Base-by-base conservation (phyloP, 208 protist genomes). In the Leishmania tropica region DNA sequence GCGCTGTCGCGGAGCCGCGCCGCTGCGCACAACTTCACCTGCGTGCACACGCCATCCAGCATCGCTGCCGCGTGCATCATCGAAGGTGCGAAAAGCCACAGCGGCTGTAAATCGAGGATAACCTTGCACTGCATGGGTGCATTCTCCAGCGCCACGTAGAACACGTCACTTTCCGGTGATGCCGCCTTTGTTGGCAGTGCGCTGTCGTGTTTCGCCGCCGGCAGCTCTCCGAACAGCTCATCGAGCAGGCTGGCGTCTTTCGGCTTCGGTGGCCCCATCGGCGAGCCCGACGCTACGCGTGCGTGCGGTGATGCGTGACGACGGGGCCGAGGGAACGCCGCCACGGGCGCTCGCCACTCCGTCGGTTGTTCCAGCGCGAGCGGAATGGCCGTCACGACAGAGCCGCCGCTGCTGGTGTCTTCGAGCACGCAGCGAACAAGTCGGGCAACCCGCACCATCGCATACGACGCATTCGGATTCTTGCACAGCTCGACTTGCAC, bases 71-170 rank as follows among this genome's bases (percentile, higher is more conserved):
- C 47, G 56, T 47, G 54, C 28, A 47, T 47, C 83, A 80, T 75
- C 35, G 83, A 86, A 40, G 83, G 83, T 42, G 83, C 73, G 3
- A 86, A 53, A 40, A 86, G 28, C 83, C 83, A 86, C 58, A 86
- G 54, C 24, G 83, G 75, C 58, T 37, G 48, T 35, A 86, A 28
- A 37, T 47, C 28, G 0, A 73, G 15, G 35, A 60, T 54, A 19
- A 83, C 54, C 24, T 56, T 82, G 17, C 21, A 58, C 24, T 67
- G 72, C 31, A 51, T 24, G 1, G 64, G 54, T 1, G 13, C 19
- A 48, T 76, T n/a, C 1, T 80, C 72, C 7, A 86, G 53, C 2
- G 13, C 21, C 28, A 56, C 15, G n/a, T 24, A 70, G 62, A 80
- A 31, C 3, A 73, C 6, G 4, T 80, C 62, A 24, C 8, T 79